These are phyloP conservation scores for Pleurotus djamor DNA, from an alignment of 768 basidiomycete species.

Conservation along the genomic window DNA sequence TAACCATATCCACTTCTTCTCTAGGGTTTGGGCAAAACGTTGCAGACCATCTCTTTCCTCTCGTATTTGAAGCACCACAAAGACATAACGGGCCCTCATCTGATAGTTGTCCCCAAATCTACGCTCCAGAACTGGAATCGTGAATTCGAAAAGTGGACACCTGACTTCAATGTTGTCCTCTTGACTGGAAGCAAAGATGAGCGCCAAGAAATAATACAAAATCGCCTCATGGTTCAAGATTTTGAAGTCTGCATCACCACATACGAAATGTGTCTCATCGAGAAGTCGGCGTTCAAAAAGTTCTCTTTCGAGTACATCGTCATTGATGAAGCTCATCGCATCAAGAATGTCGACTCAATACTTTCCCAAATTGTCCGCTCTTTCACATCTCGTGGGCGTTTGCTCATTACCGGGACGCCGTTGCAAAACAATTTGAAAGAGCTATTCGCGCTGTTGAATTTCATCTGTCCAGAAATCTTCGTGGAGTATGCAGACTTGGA, in stretches of 20 bases:
- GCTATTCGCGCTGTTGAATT: conserved; percentile 88
- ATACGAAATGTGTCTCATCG: conserved; percentile 96
- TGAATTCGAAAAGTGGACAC: conserved; percentile 91
- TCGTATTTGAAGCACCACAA: conserved; percentile 89
- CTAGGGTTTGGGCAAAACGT: conserved; percentile 95
- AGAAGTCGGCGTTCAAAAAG: conserved; percentile 89
- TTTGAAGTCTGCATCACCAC: conserved; percentile 96
- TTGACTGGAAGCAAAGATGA: conserved; percentile 91
- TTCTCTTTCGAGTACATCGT: conserved; percentile 97
- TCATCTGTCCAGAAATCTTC: conserved; percentile 97
- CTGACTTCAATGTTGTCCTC: conserved; percentile 79
- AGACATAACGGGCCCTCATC: conserved; percentile 77
- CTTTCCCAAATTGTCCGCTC: conserved; percentile 91
- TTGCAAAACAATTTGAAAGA: conserved; percentile 97
- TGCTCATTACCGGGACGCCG: conserved; percentile 96
- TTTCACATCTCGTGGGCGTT: conserved; percentile 83
- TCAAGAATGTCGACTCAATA: conserved; percentile 98
- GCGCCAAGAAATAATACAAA: conserved; percentile 75
- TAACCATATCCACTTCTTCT: background rate
- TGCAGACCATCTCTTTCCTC: conserved; percentile 97
- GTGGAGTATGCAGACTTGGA: conserved; percentile 91
- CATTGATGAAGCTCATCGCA: conserved; percentile 98
- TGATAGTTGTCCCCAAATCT: conserved; percentile 98
- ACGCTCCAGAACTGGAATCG: conserved; percentile 97
- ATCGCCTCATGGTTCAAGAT: conserved; percentile 77